Base-by-base conservation (phyloP, 352 stramenopile species). In the Phytophthora sansomeana region DNA sequence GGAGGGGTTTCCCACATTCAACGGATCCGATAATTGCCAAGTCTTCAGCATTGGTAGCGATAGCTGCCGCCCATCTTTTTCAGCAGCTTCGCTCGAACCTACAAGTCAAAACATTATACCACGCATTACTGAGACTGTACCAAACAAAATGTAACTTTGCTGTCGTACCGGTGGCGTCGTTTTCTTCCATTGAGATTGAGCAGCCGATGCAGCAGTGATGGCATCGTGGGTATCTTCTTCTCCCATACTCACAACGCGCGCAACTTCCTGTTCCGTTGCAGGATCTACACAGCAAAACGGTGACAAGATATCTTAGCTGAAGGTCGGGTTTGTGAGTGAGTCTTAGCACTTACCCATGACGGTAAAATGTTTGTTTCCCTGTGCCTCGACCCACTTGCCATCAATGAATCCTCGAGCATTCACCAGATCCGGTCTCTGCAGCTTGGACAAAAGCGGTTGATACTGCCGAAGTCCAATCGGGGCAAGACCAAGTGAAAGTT, bases 1-100 rank as follows among this genome's bases (percentile, higher is more conserved):
- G 43, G 3, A 98, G 63, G 6, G 97, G 96, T 72, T 99, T 99
- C 44, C 98, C 98, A 51, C 87, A 97, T 80, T 99, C 98, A 8
- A 96, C 58, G 24, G 96, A 98, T 66, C 98, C 97, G 39, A 99
- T 97, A 16, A 81, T 62, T 19, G 78, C 87, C 32, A 98, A 74
- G 53, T 97, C 90, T 46, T 89, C 77, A 4, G 68, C 68, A 67
- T 95, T 85, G 21, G 81, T 52, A 24, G 63, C 57, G 42, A 95
- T 88, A 33, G 81, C 68, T 5, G 75, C 76, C 29, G 85, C 52
- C 86, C 86, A 94, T 48, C n/a, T 89, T 79, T 58, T 91, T 91
- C 36, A 94, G 57, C 61, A 93, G 50, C 19, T 67, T 74, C 19
- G 81, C 82, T 52, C 81, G 85, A 39, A 62, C 35, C 74, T 85